A percentile compares a stretch with the other conserved stretches of the same genome.
Evolutionary conservation across 2,329 filamentous ascomycete species (phyloP).

Genomic region (Xylaria sp.): DNA sequence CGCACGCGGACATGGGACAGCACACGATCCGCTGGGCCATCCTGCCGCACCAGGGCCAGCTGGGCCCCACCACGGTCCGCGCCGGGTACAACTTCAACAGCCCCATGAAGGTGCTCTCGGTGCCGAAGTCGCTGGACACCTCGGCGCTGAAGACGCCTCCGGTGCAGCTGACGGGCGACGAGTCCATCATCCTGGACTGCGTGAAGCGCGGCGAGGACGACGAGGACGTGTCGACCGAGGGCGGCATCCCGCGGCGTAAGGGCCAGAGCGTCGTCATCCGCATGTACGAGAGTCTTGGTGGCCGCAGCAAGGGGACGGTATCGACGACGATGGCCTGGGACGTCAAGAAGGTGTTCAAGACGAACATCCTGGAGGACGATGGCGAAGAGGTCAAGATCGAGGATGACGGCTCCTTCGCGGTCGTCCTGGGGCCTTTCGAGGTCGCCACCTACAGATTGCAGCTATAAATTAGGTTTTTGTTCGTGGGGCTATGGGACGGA

Average conservation of each 20-base stretch:
- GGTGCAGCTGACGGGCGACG: slow-evolving; percentile 67
- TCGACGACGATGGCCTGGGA: slow-evolving; percentile 66
- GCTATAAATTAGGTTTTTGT: slow-evolving; percentile 43
- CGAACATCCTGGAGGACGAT: slow-evolving; percentile 88
- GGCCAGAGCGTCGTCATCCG: slow-evolving; percentile 82
- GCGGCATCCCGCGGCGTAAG: slow-evolving; percentile 64
- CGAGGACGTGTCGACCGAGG: slow-evolving; percentile 67
- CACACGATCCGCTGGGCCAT: slow-evolving; percentile 91
- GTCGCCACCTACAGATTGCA: slow-evolving; percentile 77
- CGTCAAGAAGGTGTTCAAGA: slow-evolving; percentile 78
- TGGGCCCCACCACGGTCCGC: slow-evolving; percentile 74
- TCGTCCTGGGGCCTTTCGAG: slow-evolving; percentile 79
- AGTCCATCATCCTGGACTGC: slow-evolving; percentile 78
- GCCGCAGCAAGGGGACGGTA: slow-evolving; percentile 73
- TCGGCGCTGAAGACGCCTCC: slow-evolving; percentile 42
- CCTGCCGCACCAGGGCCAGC: slow-evolving; percentile 75
- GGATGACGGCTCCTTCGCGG: slow-evolving; percentile 53
- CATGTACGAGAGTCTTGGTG: slow-evolving; percentile 87
- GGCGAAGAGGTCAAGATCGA: slow-evolving; percentile 63
- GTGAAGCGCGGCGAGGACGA: slow-evolving; percentile 94
- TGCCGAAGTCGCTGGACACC: slow-evolving; percentile 37
- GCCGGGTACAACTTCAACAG: slow-evolving; percentile 92
- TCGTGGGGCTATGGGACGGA: neutral
- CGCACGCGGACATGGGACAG: slow-evolving; percentile 88
- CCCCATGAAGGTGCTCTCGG: slow-evolving; percentile 63